Evolutionary conservation across 1,284 basidiomycete species (phyloP).

Genomic region (Pterula multifida): DNA sequence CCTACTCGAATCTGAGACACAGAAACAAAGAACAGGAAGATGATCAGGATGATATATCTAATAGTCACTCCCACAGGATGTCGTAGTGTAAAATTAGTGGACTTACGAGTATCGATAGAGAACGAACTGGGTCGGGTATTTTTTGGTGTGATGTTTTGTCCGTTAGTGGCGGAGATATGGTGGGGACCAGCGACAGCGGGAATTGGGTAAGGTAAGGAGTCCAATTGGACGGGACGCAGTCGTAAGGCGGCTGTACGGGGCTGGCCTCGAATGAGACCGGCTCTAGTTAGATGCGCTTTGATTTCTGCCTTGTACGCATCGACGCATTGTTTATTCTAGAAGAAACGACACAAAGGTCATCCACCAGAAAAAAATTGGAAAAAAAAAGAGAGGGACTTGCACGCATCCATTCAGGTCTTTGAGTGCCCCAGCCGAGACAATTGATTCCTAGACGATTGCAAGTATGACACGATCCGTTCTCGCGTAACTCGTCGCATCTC

Average conservation of each 20-base stretch:
- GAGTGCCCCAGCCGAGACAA: constrained; percentile 71
- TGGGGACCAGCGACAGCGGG: constrained; percentile 7
- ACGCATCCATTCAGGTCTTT: constrained; percentile 74
- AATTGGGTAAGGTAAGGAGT: constrained; percentile 7
- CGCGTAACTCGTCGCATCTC: constrained; percentile 78
- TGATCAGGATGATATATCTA: background rate
- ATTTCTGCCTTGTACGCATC: constrained; percentile 74
- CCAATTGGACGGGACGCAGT: constrained; percentile 8
- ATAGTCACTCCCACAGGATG: background rate
- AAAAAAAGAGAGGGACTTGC: constrained; percentile 29
- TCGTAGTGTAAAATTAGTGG: background rate
- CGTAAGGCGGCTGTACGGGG: constrained; percentile 42
- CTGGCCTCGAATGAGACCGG: constrained; percentile 69
- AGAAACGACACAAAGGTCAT: constrained; percentile 9
- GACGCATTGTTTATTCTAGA: constrained; percentile 69
- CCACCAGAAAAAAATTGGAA: constrained; percentile 5
- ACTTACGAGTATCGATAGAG: background rate
- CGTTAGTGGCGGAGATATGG: background rate
- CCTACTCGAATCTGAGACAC: background rate
- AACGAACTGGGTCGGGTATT: background rate
- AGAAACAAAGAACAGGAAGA: background rate
- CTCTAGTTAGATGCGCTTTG: constrained; percentile 63
- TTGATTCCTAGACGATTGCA: constrained; percentile 65
- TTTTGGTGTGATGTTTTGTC: background rate
- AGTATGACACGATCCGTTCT: constrained; percentile 65